phyloP scores from a whole-genome alignment of 1,284 basidiomycete species.

The Austroboletus niveus region DNA sequence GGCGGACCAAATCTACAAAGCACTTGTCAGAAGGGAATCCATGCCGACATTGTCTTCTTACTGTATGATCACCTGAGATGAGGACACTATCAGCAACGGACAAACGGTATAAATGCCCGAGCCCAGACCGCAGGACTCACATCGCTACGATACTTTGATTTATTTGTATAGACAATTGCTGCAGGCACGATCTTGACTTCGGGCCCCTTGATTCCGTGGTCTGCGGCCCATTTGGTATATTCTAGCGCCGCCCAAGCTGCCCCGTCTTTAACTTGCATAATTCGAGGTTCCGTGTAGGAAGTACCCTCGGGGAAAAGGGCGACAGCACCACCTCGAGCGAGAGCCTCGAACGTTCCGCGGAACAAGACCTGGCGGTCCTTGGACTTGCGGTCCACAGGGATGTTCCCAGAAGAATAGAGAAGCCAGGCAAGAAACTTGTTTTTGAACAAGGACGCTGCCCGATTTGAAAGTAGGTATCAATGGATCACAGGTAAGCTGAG shows the following conservation, averaged over 20 bases:
- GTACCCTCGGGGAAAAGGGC: conserved; percentile 95
- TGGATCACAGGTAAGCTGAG: conserved; percentile 10
- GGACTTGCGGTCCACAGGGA: conserved; percentile 91
- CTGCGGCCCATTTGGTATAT: conserved; percentile 76
- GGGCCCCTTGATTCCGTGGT: conserved; percentile 41
- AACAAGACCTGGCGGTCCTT: conserved; percentile 91
- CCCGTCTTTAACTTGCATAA: conserved; percentile 94
- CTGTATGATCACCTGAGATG: conserved; percentile 65
- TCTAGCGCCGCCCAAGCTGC: conserved; percentile 95
- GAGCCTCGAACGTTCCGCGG: conserved; percentile 84
- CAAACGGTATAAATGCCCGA: background rate
- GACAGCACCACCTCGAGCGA: conserved; percentile 76
- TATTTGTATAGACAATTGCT: conserved; percentile 92
- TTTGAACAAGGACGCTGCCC: conserved; percentile 68
- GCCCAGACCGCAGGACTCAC: conserved; percentile 43
- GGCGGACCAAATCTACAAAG: conserved; percentile 72
- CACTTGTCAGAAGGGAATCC: conserved; percentile 14
- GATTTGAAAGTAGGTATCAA: conserved; percentile 17
- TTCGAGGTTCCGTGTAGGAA: conserved; percentile 85
- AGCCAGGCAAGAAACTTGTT: conserved; percentile 74
- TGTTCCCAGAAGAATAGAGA: conserved; percentile 88
- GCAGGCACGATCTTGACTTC: conserved; percentile 70
- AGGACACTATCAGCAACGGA: conserved; percentile 13
- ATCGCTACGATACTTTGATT: conserved; percentile 87
- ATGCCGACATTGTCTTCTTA: conserved; percentile 35